Percentiles rank a stretch among this genome's conserved stretches.
Conservation (phyloP, 441 rosid species). For the Aquilaria agallochum region DNA sequence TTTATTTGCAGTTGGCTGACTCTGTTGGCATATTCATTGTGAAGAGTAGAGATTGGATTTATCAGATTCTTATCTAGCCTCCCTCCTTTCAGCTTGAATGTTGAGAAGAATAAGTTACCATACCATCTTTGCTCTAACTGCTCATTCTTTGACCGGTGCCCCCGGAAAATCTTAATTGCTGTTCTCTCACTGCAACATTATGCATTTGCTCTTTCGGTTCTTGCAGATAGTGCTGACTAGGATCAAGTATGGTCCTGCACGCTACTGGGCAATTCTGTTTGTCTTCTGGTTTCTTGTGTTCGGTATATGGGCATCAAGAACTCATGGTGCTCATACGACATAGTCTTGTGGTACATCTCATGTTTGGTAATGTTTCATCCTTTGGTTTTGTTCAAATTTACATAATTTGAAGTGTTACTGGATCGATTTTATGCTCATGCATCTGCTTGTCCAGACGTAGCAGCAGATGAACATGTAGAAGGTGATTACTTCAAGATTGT, state of each 20-base stretch:
- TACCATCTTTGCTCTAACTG: neutral
- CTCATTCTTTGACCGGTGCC: neutral
- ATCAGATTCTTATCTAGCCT: too few species aligned
- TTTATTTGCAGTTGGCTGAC: slow-evolving; percentile 7
- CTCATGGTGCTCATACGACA: slow-evolving; percentile 51
- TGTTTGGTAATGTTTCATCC: too few species aligned
- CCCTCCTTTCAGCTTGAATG: neutral
- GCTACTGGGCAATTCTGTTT: slow-evolving; percentile 93
- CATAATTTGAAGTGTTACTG: too few species aligned
- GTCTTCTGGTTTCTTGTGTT: slow-evolving; percentile 97
- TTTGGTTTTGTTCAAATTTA: too few species aligned
- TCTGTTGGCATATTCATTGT: neutral
- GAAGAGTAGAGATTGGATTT: too few species aligned
- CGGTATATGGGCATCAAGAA: slow-evolving; percentile 92
- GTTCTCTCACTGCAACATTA: neutral
- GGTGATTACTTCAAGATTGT: too few species aligned
- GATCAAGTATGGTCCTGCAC: slow-evolving; percentile 94
- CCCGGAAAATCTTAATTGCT: neutral
- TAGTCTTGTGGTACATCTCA: slow-evolving; percentile 17
- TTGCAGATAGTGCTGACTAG: slow-evolving; percentile 87
- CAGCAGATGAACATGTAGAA: too few species aligned
- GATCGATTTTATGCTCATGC: too few species aligned
- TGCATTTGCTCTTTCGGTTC: slow-evolving; percentile 6
- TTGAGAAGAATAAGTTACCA: neutral
- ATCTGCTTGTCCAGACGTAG: too few species aligned